Conservation (phyloP, 352 stramenopile species). For the Phytophthora sp. region DNA sequence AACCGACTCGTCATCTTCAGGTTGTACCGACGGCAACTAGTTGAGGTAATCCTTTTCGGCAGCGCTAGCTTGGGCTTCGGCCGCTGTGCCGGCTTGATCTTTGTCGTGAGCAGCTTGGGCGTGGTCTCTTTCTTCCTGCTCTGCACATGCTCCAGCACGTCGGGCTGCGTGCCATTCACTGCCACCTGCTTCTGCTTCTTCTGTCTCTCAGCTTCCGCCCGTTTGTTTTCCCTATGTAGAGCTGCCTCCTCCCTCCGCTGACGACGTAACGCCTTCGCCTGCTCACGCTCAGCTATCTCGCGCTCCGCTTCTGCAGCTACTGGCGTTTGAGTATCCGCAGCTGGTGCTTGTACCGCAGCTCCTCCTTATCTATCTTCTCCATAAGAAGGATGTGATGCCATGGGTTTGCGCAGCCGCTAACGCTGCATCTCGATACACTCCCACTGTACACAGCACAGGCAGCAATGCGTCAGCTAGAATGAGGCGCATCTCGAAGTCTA, state of each 20-base stretch:
- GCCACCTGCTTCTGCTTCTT: conserved; percentile 22
- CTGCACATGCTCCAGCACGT: conserved; percentile 18
- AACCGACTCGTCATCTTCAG: conserved; percentile 16
- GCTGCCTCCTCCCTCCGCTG: conserved; percentile 14
- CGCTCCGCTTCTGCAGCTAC: conserved; percentile 24
- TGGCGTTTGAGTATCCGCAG: conserved; percentile 31
- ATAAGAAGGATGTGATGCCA: conserved; percentile 57
- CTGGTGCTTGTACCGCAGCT: conserved; percentile 43
- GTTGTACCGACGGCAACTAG: conserved; percentile 16
- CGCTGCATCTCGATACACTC: conserved; percentile 60
- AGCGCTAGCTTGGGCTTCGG: conserved; percentile 18
- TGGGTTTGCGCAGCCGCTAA: conserved; percentile 62
- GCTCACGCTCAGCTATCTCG: conserved; percentile 18
- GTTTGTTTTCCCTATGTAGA: not conserved
- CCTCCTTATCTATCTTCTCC: conserved; percentile 61
- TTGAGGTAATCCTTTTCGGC: conserved; percentile 27
- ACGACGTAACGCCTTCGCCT: conserved; percentile 22
- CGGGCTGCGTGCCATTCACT: conserved; percentile 15
- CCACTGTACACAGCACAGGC: conserved; percentile 49
- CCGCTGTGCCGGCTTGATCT: conserved; percentile 11
- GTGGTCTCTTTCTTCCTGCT: conserved; percentile 10
- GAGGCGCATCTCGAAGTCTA: not conserved
- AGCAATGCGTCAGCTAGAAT: not conserved
- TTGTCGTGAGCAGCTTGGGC: conserved; percentile 1
- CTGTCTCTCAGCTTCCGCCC: conserved; percentile 2